Percentiles rank a stretch among this genome's conserved stretches.
These are phyloP conservation scores for Sungouiozyma intestinalis DNA, from an alignment of 805 yeast species.

Conservation along the genomic window DNA sequence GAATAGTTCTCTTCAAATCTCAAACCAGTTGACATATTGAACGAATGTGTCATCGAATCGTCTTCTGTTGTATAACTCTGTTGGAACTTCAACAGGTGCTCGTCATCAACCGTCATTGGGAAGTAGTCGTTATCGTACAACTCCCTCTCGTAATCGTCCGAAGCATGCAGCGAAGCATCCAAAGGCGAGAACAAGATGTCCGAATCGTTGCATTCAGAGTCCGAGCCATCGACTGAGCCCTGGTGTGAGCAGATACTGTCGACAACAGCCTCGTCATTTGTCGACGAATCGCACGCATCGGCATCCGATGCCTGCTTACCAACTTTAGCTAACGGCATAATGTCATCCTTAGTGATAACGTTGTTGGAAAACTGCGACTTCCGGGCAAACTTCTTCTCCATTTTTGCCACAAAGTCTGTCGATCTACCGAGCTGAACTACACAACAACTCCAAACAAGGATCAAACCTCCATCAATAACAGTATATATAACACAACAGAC, in stretches of 20 bases:
- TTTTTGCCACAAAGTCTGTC: too few species aligned
- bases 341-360: constrained; percentile 21
- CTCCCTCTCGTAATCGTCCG: constrained; percentile 15
- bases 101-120: background rate
- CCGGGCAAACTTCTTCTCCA: background rate
- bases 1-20: background rate
- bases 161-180: constrained; percentile 5
- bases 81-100: background rate
- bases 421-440: too few species aligned
- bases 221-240: constrained; percentile 5
- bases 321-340: constrained; percentile 13
- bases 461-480: background rate
- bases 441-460: too few species aligned
- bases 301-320: background rate
- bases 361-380: constrained; percentile 13
- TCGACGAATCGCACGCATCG: constrained; percentile 1
- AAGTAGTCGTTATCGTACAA: constrained; percentile 12
- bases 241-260: constrained; percentile 6
- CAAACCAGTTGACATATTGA: constrained; percentile 1
- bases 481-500: background rate
- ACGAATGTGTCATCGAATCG: background rate
- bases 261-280: constrained; percentile 3
- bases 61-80: constrained; percentile 2
- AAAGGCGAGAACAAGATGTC: constrained; percentile 23
- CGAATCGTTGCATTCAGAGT: constrained; percentile 10